Evolutionary conservation across 495 filamentous ascomycete genomes (phyloP).

Genomic region (Penicillium malachiteum): DNA sequence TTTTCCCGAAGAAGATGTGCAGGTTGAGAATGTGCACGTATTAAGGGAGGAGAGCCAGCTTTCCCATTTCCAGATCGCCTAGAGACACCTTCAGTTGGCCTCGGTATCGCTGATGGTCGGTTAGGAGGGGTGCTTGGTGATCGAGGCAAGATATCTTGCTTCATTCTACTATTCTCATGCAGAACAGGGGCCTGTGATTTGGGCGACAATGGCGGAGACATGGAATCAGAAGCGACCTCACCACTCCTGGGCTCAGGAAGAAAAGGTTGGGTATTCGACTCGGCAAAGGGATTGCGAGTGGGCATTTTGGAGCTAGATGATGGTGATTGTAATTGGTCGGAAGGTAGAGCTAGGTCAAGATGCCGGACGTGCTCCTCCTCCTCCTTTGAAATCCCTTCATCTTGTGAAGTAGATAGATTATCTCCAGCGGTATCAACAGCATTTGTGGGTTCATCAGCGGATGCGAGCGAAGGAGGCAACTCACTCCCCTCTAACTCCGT

Average conservation of each 20-base stretch:
- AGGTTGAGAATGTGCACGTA: slow-evolving; percentile 72
- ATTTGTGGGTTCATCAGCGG: slow-evolving; percentile 14
- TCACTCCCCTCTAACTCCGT: slow-evolving; percentile 17
- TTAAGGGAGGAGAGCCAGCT: slow-evolving; percentile 61
- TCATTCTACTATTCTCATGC: neutral
- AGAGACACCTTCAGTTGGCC: slow-evolving; percentile 46
- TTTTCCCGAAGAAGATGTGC: slow-evolving; percentile 36
- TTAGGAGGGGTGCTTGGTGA: slow-evolving; percentile 27
- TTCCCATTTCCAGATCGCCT: slow-evolving; percentile 36
- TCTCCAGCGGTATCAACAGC: slow-evolving; percentile 3
- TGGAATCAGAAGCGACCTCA: slow-evolving; percentile 4
- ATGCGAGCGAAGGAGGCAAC: slow-evolving; percentile 7
- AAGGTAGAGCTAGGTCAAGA: slow-evolving; percentile 68
- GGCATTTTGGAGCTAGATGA: slow-evolving; percentile 9
- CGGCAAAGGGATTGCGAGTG: slow-evolving; percentile 4
- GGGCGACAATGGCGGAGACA: slow-evolving; percentile 8
- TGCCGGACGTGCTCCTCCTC: slow-evolving; percentile 62
- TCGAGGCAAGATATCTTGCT: slow-evolving; percentile 1
- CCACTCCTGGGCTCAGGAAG: slow-evolving; percentile 8
- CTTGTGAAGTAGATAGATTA: slow-evolving; percentile 22
- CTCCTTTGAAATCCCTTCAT: slow-evolving; percentile 37
- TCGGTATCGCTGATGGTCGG: slow-evolving; percentile 50
- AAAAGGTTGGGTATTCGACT: slow-evolving; percentile 8
- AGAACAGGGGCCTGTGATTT: neutral
- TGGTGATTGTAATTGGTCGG: slow-evolving; percentile 30